These are phyloP conservation scores for Lepidium didymum DNA, from an alignment of 345 rosid species.

Conservation along the genomic window DNA sequence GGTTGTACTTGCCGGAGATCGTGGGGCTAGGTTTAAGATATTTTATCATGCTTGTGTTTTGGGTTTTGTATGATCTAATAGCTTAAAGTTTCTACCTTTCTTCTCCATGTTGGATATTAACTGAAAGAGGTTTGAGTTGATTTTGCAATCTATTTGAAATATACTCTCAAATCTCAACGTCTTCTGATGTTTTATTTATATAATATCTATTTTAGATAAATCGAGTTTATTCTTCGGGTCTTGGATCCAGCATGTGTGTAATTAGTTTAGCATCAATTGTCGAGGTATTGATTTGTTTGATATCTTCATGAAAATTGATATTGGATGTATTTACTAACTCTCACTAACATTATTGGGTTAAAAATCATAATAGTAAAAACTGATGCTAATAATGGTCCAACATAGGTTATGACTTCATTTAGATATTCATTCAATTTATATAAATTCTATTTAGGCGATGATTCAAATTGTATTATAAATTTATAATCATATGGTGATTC, in stretches of 20 bases:
- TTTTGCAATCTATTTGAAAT: not conserved
- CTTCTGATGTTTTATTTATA: not conserved
- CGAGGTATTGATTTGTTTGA: too few species aligned
- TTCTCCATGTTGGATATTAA: not conserved
- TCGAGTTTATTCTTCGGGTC: not conserved
- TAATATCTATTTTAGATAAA: not conserved
- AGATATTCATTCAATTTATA: too few species aligned
- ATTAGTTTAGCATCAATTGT: too few species aligned
- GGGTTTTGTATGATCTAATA: not conserved
- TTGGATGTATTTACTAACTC: too few species aligned
- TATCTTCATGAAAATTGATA: too few species aligned
- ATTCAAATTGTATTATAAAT: too few species aligned
- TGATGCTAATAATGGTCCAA: too few species aligned
- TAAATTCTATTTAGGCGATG: too few species aligned
- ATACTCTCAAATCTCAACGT: not conserved
- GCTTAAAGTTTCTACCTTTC: not conserved
- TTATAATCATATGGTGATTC: too few species aligned
- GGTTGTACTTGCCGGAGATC: conserved; percentile 14
- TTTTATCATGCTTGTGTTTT: not conserved
- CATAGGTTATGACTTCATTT: too few species aligned
- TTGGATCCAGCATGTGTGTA: not conserved
- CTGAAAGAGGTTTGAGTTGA: not conserved
- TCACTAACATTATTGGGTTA: too few species aligned
- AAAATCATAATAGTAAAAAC: too few species aligned
- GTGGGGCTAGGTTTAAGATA: conserved; percentile 4